Evolutionary conservation across 768 basidiomycete species (phyloP), one percentile per base, ranked within the genome.

Genomic region (Steccherinum ochraceum): DNA sequence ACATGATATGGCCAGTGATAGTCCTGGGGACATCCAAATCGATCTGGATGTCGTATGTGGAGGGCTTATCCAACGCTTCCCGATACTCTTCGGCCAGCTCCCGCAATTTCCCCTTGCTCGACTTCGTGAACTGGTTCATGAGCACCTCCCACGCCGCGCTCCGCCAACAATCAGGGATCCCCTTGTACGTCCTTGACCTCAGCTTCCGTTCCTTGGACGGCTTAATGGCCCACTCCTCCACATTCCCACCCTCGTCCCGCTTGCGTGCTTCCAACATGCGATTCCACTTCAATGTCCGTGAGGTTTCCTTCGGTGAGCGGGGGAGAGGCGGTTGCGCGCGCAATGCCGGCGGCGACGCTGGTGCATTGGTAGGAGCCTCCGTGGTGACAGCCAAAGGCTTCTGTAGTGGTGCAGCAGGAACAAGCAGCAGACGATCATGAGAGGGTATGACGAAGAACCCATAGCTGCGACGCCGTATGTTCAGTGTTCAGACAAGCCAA

Each of bases 1-100:
- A 99, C 74, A 94, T 78, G 52, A 96, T 79, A 69, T 98, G 93
- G 0, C 93, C 93, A 53, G 83, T 89, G 57, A 97, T 96, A 12
- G 96, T 98, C 61, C 96, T 72, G 2, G 96, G 96, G 1, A 98
- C 94, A 62, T 99, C 96, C 57, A 99, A 74, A 69, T 99, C 96
- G 58, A 98, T 97, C 72, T 98, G 96, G 25, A 97, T 82, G 66
- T 99, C 96, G 64, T 92, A 94, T 7, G 72, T 77, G 39, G 92
- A 95, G 16, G 93, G 87, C 52, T 79, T 80, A 46, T 93, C 89
- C 55, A 93, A 63, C 5, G 73, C 75, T 39, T 83, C 79, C 55
- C 75, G 70, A 57, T 88, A 89, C 51, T 79, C 73, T 26, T 64
- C 61, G 19, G 66, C 73, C 12, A 81, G 69, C 47, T 59, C 61